These are phyloP conservation scores for Avena atlantica DNA, from an alignment of 176 grass and related monocot species.

Conservation along the genomic window DNA sequence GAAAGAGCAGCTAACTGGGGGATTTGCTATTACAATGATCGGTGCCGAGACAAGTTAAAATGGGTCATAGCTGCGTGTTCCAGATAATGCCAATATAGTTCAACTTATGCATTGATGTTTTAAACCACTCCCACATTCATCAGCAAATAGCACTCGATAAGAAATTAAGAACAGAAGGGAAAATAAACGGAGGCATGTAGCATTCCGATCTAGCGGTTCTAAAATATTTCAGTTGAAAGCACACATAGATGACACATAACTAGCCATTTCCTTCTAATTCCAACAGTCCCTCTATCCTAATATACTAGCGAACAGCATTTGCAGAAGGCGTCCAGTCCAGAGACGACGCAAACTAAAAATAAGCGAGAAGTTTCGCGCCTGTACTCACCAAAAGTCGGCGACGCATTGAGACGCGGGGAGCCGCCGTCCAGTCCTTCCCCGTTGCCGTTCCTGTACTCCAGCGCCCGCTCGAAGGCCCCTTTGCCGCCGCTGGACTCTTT, in stretches of 20 bases:
- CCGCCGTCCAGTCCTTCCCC: conserved; percentile 28
- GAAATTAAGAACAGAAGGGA: background rate
- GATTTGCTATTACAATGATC: background rate
- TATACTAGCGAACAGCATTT: background rate
- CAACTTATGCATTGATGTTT: no score
- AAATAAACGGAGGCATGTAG: background rate
- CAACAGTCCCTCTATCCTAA: background rate
- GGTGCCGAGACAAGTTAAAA: background rate
- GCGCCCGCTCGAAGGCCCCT: conserved; percentile 42
- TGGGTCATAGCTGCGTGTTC: background rate
- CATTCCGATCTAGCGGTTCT: background rate
- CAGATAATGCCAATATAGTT: background rate
- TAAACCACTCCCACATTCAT: background rate
- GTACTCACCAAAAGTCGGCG: conserved; percentile 46
- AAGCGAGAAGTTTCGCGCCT: background rate
- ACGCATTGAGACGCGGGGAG: conserved; percentile 30
- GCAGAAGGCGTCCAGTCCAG: background rate
- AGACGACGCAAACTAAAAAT: background rate
- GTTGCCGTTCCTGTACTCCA: conserved; percentile 53
- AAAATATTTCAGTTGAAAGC: background rate
- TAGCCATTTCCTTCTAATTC: background rate
- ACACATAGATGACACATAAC: background rate
- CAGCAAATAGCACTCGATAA: background rate
- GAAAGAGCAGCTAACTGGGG: background rate
- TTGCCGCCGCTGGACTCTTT: conserved; percentile 28